Percentiles rank a stretch among this genome's conserved stretches.
Evolutionary conservation across 1,284 basidiomycete genomes (phyloP).

Genomic region (Cerioporus squamosus): DNA sequence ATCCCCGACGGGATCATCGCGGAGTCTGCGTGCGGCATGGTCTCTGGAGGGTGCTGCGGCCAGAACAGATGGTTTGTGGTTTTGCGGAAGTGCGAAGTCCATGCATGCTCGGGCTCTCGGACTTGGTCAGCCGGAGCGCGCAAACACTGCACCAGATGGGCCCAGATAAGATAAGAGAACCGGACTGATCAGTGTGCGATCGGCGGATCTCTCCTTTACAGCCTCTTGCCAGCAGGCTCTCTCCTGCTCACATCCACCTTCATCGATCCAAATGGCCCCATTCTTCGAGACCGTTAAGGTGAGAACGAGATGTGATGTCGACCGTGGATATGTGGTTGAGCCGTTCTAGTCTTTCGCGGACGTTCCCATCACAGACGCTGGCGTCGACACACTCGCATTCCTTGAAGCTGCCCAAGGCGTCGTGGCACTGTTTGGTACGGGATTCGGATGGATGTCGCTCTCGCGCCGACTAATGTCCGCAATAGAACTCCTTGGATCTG

Average conservation of each 20-base stretch:
- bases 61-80: too few relatives aligned
- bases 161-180: slow-evolving; percentile 13
- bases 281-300: slow-evolving; percentile 88
- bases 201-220: neutral
- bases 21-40: slow-evolving; percentile 87
- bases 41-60: neutral
- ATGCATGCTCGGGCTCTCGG: too few relatives aligned
- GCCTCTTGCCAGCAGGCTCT: slow-evolving; percentile 19
- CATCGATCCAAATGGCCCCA: slow-evolving; percentile 67
- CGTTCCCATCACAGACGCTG: slow-evolving; percentile 85
- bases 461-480: neutral
- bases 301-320: slow-evolving; percentile 21
- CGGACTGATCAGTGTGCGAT: slow-evolving; percentile 1
- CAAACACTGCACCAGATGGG: neutral
- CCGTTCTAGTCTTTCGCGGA: slow-evolving; percentile 81
- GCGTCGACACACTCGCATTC: slow-evolving; percentile 90
- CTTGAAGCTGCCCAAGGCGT: slow-evolving; percentile 90
- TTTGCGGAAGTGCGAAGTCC: neutral
- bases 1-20: slow-evolving; percentile 72
- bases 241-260: slow-evolving; percentile 10
- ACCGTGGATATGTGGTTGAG: neutral
- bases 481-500: slow-evolving; percentile 86
- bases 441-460: slow-evolving; percentile 4
- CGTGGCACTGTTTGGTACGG: slow-evolving; percentile 90
- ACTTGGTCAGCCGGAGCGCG: neutral